Base-by-base conservation (phyloP, 2,329 filamentous ascomycete genomes). In the Aspergillus hiratsukae region DNA sequence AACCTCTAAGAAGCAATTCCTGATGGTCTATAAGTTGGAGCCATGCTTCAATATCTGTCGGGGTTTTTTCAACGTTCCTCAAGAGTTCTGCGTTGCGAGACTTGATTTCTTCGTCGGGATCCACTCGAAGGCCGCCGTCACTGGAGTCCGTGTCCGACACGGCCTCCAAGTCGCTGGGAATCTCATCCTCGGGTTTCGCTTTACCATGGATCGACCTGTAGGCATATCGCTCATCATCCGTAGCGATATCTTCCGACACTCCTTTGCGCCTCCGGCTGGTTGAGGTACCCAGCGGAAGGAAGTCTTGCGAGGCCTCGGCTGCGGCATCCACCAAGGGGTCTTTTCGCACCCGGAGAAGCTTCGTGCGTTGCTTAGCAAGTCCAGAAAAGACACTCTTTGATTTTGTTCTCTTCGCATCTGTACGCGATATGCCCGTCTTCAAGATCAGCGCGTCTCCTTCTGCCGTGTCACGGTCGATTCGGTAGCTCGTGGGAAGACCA, bases 1-100 rank as follows among this genome's bases (percentile, higher is more conserved):
- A 45, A 68, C 79, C 66, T 75, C 76, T 76, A 45, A 93, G 75
- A 54, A 95, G 78, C 2, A 74, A 71, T 59, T 91, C 85, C 73
- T 97, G 93, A 58, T 96, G 86, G 7, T 85, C 76, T 48, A 93
- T 87, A n/a, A 97, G 79, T 40, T 83, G 80, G 17, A 95, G 72
- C 93, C 93, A 97, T 19, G 85, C 80, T 45, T 85, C 76, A 21
- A 89, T 78, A 65, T 95, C 83, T 5, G 80, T 71, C 1, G 91
- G 90, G 23, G 83, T 72, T 1, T 87, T 78, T 54, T 87, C 85
- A 35, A 91, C 85, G 29, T 72, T 80, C 11, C 81, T 83, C 2
- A 82, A 83, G 7, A 97, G 77, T 52, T 86, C 77, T 0, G 87
- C 67, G 57, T 77, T 73, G 21, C 61, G 69, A 31, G 67, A 58